Evolutionary conservation across 1,284 basidiomycete genomes (phyloP), one percentile per base, ranked within the genome.

Genomic region (Dichomitus squalens): DNA sequence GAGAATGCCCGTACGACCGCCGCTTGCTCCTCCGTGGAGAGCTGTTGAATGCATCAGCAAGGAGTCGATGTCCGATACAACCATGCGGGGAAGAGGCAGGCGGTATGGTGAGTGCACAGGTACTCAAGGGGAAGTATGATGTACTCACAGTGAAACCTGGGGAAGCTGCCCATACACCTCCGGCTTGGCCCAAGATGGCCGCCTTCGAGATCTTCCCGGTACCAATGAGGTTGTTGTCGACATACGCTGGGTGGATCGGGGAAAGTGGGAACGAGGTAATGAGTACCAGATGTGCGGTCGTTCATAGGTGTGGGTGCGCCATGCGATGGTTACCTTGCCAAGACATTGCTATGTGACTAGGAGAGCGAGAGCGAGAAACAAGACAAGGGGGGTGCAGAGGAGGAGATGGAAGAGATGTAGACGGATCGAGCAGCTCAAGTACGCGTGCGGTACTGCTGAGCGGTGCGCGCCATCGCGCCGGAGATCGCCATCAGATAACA

Each of bases 101-200:
- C 16, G 34, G 8, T 12, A 35, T 27, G 6, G 12, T 36, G 12
- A 39, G 21, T 34, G 23, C n/a, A 27, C 21, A 23, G 16, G 8
- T 14, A 20, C 8, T 16, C 36, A 27, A 33, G 39, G n/a, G 20
- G 18, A 5, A 21, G 38, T 33, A 47, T 27, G 25, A 21, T 1
- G 5, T 7, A 41, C 88, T 72, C 72, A 96, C 94, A 31, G 72
- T 81, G 75, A 90, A 95, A n/a, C 87, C 90, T 8, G 82, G 12
- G 14, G 86, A 86, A 6, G 82, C 68, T 20, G 94, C 95, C 96
- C 96, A 98, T 25, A 96, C 81, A 59, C 96, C 95, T 49, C 95
- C 94, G 67, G 86, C 77, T 63, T 82, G 83, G 39, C 95, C 95
- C 52, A 98, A 64, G 74, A 98, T 97, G 41, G 94, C 94, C 39